Conservation (phyloP, 2,329 filamentous ascomycete genomes). For the Pseudopithomyces maydicus region DNA sequence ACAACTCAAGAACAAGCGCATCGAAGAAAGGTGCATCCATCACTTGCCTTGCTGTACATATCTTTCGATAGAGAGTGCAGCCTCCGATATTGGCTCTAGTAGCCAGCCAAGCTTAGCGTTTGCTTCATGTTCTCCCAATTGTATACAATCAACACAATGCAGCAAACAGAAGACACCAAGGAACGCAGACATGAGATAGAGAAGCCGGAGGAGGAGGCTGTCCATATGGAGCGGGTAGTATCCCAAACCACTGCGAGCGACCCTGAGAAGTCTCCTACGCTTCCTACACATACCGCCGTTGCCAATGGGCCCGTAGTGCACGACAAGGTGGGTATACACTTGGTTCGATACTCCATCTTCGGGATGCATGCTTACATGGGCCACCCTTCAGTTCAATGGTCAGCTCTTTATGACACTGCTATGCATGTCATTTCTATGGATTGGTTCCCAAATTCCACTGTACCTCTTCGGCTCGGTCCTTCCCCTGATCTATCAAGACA, state of each 20-base stretch:
- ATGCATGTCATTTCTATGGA: conserved; percentile 66
- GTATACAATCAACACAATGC: conserved; percentile 7
- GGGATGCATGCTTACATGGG: conserved; percentile 26
- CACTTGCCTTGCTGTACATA: no score
- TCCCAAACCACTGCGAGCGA: conserved; percentile 24
- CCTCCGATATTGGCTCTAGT: neutral
- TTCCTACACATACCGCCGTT: conserved; percentile 9
- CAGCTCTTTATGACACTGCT: conserved; percentile 58
- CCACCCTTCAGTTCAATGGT: conserved; percentile 45
- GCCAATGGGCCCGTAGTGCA: conserved; percentile 28
- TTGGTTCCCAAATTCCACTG: conserved; percentile 63
- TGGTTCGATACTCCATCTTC: neutral
- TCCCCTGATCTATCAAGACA: conserved; percentile 61
- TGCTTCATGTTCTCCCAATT: conserved; percentile 1
- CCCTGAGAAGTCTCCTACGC: conserved; percentile 20
- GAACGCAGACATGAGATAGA: neutral
- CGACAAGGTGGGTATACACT: conserved; percentile 20
- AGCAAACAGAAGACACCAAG: neutral
- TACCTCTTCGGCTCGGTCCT: conserved; percentile 51
- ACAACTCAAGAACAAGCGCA: neutral
- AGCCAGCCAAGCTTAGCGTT: neutral
- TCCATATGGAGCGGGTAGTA: conserved; percentile 22
- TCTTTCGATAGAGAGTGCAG: neutral
- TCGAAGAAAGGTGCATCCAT: neutral
- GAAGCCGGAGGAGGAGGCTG: conserved; percentile 12